These are phyloP conservation scores for Boehmeria nivea DNA, from an alignment of 306 rosid species.

Conservation along the genomic window DNA sequence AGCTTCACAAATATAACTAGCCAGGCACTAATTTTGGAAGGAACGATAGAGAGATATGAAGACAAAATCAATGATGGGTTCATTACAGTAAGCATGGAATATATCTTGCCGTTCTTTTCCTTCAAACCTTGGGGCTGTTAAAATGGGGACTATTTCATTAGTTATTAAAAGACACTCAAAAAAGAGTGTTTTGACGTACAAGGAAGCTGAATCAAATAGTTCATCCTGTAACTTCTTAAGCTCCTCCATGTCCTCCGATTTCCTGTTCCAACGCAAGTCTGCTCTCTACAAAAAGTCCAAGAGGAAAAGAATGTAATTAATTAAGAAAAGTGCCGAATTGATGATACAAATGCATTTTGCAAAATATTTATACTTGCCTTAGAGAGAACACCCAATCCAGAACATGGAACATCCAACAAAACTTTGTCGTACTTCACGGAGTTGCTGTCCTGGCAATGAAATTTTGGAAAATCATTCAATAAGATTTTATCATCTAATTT, in stretches of 20 bases:
- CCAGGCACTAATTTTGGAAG: too few relatives aligned
- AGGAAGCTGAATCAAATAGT: conserved; percentile 72
- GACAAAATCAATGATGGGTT: too few relatives aligned
- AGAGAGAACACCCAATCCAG: conserved; percentile 89
- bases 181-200: conserved; percentile 34
- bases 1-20: too few relatives aligned
- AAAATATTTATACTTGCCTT: conserved; percentile 46
- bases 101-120: too few relatives aligned
- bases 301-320: not conserved
- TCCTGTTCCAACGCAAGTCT: conserved; percentile 81
- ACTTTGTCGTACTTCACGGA: conserved; percentile 57
- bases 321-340: not conserved
- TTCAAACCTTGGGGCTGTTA: too few relatives aligned
- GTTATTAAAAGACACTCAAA: not conserved
- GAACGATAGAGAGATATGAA: too few relatives aligned
- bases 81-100: too few relatives aligned
- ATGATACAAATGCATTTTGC: not conserved
- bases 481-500: not conserved
- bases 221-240: conserved; percentile 70
- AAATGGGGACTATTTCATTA: not conserved
- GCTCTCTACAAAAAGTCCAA: conserved; percentile 53
- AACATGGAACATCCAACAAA: conserved; percentile 83
- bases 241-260: conserved; percentile 62
- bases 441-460: conserved; percentile 41
- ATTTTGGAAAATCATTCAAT: not conserved